phyloP scores from a whole-genome alignment of 1,284 basidiomycete species.

The Rhodofomes roseus region DNA sequence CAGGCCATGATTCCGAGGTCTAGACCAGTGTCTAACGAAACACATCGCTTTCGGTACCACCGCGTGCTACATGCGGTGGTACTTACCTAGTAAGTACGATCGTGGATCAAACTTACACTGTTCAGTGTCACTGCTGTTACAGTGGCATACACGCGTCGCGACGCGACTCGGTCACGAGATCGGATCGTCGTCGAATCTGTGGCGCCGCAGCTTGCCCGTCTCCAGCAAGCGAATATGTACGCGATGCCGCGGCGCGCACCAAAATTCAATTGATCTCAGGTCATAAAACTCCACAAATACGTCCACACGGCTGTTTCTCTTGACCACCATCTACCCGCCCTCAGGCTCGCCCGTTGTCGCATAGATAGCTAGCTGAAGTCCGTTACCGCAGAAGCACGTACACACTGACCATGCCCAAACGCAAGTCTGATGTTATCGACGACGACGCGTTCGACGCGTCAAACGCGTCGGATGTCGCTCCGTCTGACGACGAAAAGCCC shows the following conservation, averaged over 20 bases:
- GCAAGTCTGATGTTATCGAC: constrained; percentile 26
- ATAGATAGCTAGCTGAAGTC: too few relatives aligned
- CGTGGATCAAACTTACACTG: too few relatives aligned
- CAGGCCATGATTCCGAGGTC: too few relatives aligned
- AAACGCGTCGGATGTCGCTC: constrained; percentile 3
- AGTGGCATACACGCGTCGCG: too few relatives aligned
- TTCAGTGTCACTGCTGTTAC: too few relatives aligned
- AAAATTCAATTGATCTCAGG: neutral
- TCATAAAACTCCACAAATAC: neutral
- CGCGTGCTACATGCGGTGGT: too few relatives aligned
- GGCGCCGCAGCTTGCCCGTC: neutral
- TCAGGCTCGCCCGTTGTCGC: neutral
- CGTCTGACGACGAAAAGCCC: constrained; percentile 2
- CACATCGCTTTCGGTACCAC: too few relatives aligned
- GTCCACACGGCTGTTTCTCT: neutral
- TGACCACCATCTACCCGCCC: neutral
- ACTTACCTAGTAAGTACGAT: too few relatives aligned
- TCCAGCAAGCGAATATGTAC: neutral
- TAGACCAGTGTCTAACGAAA: too few relatives aligned
- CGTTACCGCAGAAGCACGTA: neutral
- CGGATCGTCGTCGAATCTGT: neutral
- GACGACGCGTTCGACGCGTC: constrained; percentile 2
- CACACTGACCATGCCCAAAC: constrained; percentile 16
- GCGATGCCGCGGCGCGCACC: neutral
- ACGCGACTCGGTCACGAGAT: neutral